Evolutionary conservation across 1,284 basidiomycete genomes (phyloP).

Genomic region (Psilocybe mexicana): DNA sequence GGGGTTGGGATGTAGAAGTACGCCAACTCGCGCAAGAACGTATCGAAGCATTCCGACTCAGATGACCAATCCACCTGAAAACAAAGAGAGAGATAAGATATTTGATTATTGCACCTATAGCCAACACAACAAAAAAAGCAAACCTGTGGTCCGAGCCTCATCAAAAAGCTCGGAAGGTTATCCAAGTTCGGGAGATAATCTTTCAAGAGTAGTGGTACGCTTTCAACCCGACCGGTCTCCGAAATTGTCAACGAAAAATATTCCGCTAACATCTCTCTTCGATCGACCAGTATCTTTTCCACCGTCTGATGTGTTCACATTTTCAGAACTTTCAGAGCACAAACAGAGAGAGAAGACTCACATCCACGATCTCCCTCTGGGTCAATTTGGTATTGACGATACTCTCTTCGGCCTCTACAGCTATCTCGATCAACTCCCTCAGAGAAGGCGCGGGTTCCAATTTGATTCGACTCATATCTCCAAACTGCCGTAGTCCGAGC

Average conservation of each 20-base stretch:
- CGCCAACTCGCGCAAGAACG: constrained; percentile 87
- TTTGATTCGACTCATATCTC: constrained; percentile 73
- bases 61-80: constrained; percentile 83
- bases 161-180: constrained; percentile 81
- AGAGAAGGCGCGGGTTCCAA: constrained; percentile 84
- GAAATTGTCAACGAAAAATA: constrained; percentile 86
- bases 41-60: constrained; percentile 85
- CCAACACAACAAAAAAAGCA: constrained; percentile 13
- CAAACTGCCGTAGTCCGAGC: constrained; percentile 90
- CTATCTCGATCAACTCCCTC: constrained; percentile 72
- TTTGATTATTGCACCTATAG: too few relatives aligned
- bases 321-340: too few relatives aligned
- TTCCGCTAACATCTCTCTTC: constrained; percentile 87
- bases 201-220: constrained; percentile 79
- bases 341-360: constrained; percentile 36
- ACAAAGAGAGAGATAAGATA: background rate
- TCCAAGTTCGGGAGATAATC: constrained; percentile 88
- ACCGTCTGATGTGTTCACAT: constrained; percentile 50
- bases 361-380: constrained; percentile 69
- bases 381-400: constrained; percentile 49
- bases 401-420: constrained; percentile 72
- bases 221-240: constrained; percentile 64
- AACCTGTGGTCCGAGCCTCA: constrained; percentile 85
- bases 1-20: constrained; percentile 83
- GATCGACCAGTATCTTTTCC: constrained; percentile 51